These are phyloP conservation scores for Populus alba DNA, from an alignment of 345 rosid species.

Conservation along the genomic window DNA sequence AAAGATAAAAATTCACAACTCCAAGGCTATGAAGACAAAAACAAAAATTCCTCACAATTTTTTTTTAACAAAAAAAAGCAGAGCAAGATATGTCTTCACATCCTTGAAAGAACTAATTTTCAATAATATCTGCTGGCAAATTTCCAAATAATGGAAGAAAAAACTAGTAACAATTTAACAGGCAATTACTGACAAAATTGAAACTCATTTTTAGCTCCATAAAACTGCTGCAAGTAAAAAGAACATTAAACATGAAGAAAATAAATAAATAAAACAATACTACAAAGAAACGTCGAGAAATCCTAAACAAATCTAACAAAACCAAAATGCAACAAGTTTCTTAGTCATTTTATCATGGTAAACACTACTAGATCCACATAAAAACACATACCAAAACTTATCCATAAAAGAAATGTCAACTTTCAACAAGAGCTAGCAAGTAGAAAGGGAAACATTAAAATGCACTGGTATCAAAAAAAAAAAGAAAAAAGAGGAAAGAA, in stretches of 20 bases:
- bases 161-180: background rate
- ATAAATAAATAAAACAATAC: background rate
- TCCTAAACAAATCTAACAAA: background rate
- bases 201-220: background rate
- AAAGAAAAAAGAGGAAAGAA: slow-evolving; percentile 4
- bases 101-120: background rate
- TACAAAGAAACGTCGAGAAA: background rate
- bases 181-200: background rate
- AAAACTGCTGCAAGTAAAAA: background rate
- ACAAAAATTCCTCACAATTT: background rate
- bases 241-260: background rate
- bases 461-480: slow-evolving; percentile 31
- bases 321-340: slow-evolving; percentile 1
- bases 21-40: background rate
- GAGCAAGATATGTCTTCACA: background rate
- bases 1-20: slow-evolving; percentile 1
- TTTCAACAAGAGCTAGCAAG: slow-evolving; percentile 10
- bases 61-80: background rate
- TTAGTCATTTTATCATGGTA: background rate
- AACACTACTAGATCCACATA: slow-evolving; percentile 39
- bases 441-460: slow-evolving; percentile 22
- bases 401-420: background rate
- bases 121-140: background rate
- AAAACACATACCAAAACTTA: background rate
- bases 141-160: background rate